These are phyloP conservation scores for Zopfia rhizophila DNA, from an alignment of 2,329 filamentous ascomycete species.

Conservation along the genomic window DNA sequence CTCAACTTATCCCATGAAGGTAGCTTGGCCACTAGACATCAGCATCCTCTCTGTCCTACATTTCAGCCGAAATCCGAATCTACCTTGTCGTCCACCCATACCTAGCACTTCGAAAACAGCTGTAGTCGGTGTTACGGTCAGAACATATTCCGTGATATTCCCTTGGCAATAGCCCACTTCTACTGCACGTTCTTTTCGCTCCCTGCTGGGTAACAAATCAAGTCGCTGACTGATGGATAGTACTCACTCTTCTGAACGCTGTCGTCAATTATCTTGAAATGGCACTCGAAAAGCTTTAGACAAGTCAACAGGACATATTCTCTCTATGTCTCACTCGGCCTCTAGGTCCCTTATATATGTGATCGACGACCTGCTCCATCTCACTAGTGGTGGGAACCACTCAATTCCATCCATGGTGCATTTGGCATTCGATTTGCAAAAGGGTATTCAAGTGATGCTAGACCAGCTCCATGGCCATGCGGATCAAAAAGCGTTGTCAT, in stretches of 20 bases:
- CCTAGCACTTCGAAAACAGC: too few species aligned
- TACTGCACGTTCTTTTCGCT: too few species aligned
- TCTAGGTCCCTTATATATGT: slow-evolving; percentile 16
- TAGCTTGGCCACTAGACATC: background rate
- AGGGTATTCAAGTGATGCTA: slow-evolving; percentile 2
- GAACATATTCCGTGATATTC: too few species aligned
- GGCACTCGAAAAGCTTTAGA: slow-evolving; percentile 13
- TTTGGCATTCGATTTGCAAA: slow-evolving; percentile 7
- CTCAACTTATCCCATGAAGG: slow-evolving; percentile 58
- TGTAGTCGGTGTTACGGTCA: too few species aligned
- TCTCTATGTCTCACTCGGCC: slow-evolving; percentile 12
- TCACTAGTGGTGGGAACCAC: slow-evolving; percentile 9
- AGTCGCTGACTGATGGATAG: background rate
- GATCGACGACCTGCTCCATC: slow-evolving; percentile 16
- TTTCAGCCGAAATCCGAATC: too few species aligned
- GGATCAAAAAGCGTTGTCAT: slow-evolving; percentile 7
- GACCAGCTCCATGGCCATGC: slow-evolving; percentile 8
- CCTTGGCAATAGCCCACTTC: too few species aligned
- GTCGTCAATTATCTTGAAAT: slow-evolving; percentile 20
- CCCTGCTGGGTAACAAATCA: too few species aligned
- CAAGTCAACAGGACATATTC: slow-evolving; percentile 4
- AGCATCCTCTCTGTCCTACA: too few species aligned
- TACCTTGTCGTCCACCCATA: too few species aligned
- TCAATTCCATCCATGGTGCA: slow-evolving; percentile 1
- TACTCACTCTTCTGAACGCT: slow-evolving; percentile 18